Percentiles rank a stretch among this genome's conserved stretches.
Evolutionary conservation across 768 basidiomycete species (phyloP).

Genomic region (Podaxis sp.): DNA sequence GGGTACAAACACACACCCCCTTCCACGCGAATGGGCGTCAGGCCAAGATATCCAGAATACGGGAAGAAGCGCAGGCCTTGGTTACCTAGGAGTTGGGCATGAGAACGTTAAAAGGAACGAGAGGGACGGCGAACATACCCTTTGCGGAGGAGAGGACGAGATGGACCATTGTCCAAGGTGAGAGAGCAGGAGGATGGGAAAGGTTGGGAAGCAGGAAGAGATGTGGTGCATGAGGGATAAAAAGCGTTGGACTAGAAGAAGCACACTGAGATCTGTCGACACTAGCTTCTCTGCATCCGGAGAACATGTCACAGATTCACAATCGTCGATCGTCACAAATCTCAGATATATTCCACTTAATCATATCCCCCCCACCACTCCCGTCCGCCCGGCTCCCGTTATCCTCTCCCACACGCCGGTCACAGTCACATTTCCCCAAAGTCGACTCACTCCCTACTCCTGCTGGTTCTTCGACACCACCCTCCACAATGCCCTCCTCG

Average conservation of each 20-base stretch:
- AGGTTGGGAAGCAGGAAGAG: constrained; percentile 23
- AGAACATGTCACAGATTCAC: constrained; percentile 22
- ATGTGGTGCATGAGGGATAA: constrained; percentile 34
- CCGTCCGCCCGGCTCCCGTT: constrained; percentile 10
- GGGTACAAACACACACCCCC: constrained; percentile 46
- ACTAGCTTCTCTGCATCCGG: constrained; percentile 30
- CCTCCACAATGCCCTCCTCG: constrained; percentile 56
- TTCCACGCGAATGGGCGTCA: constrained; percentile 76
- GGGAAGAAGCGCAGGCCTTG: constrained; percentile 70
- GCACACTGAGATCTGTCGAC: constrained; percentile 30
- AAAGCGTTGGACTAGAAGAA: constrained; percentile 36
- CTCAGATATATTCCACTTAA: constrained; percentile 9
- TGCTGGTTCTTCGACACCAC: constrained; percentile 12
- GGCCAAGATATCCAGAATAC: constrained; percentile 70
- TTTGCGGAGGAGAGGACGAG: constrained; percentile 62
- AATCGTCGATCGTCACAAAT: constrained; percentile 22
- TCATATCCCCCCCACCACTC: constrained; percentile 10
- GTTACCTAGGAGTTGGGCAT: constrained; percentile 41
- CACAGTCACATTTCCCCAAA: constrained; percentile 11
- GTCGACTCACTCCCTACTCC: neutral
- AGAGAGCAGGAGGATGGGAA: constrained; percentile 24
- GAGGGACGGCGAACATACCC: constrained; percentile 25
- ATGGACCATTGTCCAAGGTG: constrained; percentile 52
- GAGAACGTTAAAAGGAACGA: neutral
- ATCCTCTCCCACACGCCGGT: constrained; percentile 13